phyloP scores from a whole-genome alignment of 2,329 filamentous ascomycete genomes.

The Colletotrichum graminicola region DNA sequence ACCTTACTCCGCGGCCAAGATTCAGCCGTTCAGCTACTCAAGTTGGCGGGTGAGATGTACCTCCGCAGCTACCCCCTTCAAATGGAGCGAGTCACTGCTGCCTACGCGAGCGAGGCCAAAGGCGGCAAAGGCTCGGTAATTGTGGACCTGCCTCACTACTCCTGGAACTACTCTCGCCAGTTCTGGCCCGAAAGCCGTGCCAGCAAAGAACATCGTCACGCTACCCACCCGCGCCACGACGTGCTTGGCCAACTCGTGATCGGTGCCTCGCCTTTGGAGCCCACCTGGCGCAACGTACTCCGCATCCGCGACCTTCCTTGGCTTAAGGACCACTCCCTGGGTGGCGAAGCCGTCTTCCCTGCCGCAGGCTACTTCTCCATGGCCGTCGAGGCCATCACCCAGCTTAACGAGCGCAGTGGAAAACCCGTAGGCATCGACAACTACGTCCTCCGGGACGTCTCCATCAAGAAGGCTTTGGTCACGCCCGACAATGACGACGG shows the following conservation, averaged over 20 bases:
- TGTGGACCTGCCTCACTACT: constrained; percentile 52
- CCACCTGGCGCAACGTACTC: constrained; percentile 42
- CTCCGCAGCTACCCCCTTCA: constrained; percentile 42
- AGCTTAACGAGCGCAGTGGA: no score
- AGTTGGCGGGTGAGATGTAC: no score
- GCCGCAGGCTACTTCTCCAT: no score
- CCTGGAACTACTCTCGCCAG: constrained; percentile 55
- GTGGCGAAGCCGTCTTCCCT: constrained; percentile 48
- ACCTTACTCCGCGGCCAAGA: constrained; percentile 43
- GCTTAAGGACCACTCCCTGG: constrained; percentile 48
- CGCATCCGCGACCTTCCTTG: constrained; percentile 46
- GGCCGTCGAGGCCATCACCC: no score
- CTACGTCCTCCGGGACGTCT: constrained; percentile 47
- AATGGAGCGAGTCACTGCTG: no score
- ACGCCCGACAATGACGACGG: constrained; percentile 48
- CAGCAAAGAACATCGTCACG: constrained; percentile 28
- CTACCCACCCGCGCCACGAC: constrained; percentile 41
- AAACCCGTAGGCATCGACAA: constrained; percentile 27
- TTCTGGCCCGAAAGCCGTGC: constrained; percentile 49
- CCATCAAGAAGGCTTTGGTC: constrained; percentile 48
- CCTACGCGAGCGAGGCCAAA: no score
- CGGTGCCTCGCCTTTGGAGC: constrained; percentile 22
- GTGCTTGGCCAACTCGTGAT: constrained; percentile 46
- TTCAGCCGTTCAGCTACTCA: no score
- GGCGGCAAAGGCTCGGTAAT: no score